These are phyloP conservation scores for Filosporella fistucella DNA, from an alignment of 495 filamentous ascomycete species.

Conservation along the genomic window DNA sequence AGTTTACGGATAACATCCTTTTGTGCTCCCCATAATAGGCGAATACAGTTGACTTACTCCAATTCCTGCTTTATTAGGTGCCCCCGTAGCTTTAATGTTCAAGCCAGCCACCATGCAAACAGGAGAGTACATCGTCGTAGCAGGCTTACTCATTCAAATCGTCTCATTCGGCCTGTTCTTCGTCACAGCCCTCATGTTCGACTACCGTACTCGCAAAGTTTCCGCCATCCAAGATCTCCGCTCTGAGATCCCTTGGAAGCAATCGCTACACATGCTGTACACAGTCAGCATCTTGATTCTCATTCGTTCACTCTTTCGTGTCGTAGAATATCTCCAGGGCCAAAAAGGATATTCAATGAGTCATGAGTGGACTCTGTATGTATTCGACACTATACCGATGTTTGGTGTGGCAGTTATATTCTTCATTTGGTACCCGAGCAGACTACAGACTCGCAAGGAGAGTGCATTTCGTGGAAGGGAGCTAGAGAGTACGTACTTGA, in stretches of 20 bases:
- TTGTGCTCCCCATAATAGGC: no score
- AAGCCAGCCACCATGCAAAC: slow-evolving; percentile 10
- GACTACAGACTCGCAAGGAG: no score
- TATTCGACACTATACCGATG: slow-evolving; percentile 62
- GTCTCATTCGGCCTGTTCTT: slow-evolving; percentile 50
- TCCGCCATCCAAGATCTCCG: slow-evolving; percentile 18
- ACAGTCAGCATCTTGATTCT: slow-evolving; percentile 49
- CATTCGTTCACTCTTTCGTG: slow-evolving; percentile 55
- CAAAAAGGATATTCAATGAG: slow-evolving; percentile 42
- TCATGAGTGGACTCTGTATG: slow-evolving; percentile 57
- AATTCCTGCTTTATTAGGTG: no score
- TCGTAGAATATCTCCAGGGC: slow-evolving; percentile 59
- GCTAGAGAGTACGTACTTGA: no score
- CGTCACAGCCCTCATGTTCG: slow-evolving; percentile 37
- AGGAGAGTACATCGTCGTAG: slow-evolving; percentile 42
- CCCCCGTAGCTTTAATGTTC: slow-evolving; percentile 11
- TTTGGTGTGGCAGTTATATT: slow-evolving; percentile 45
- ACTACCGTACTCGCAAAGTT: slow-evolving; percentile 8
- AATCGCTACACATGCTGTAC: slow-evolving; percentile 50
- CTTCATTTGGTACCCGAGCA: slow-evolving; percentile 13
- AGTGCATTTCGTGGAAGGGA: no score
- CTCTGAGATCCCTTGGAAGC: slow-evolving; percentile 38
- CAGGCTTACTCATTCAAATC: slow-evolving; percentile 43
- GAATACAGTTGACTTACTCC: no score
- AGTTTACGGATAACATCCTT: no score